Conservation (phyloP, 208 protist genomes). For the Acanthamoeba healyi region DNA sequence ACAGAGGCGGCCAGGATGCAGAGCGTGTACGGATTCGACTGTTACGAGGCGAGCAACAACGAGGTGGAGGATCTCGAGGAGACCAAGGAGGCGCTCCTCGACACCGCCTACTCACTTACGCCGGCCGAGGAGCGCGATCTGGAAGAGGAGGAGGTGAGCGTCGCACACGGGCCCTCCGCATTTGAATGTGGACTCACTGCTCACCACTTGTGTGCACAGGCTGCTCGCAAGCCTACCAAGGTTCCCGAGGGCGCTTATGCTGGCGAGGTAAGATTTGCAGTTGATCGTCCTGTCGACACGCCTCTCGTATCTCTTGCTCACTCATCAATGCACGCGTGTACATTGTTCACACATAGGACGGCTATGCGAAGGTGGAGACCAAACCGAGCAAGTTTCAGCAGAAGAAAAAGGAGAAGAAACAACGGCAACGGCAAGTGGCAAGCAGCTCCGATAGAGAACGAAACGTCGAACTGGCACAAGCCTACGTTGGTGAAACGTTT, state of each 20-base stretch:
- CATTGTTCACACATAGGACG: not conserved
- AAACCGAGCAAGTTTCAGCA: not conserved
- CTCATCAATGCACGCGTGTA: no score
- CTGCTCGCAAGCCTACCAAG: not conserved
- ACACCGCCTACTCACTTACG: conserved; percentile 39
- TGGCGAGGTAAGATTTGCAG: not conserved
- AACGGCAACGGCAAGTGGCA: not conserved
- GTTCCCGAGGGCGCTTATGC: not conserved
- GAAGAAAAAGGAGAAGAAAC: not conserved
- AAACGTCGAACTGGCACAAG: not conserved
- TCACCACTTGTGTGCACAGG: not conserved
- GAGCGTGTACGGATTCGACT: conserved; percentile 49
- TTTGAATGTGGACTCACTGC: not conserved
- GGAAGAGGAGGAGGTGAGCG: not conserved
- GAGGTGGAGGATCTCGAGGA: not conserved
- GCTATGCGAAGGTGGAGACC: not conserved
- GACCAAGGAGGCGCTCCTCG: conserved; percentile 4
- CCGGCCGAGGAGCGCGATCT: conserved; percentile 3
- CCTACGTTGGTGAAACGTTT: conserved; percentile 2
- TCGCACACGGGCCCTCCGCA: no score
- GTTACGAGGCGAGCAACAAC: conserved; percentile 60
- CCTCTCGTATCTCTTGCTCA: no score
- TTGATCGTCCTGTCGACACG: not conserved
- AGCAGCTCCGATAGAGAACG: not conserved
- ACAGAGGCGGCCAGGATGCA: not conserved